A percentile compares a stretch with the other conserved stretches of the same genome.
phyloP scores from a whole-genome alignment of 176 grass and related monocot species.

The Raddia guianensis region DNA sequence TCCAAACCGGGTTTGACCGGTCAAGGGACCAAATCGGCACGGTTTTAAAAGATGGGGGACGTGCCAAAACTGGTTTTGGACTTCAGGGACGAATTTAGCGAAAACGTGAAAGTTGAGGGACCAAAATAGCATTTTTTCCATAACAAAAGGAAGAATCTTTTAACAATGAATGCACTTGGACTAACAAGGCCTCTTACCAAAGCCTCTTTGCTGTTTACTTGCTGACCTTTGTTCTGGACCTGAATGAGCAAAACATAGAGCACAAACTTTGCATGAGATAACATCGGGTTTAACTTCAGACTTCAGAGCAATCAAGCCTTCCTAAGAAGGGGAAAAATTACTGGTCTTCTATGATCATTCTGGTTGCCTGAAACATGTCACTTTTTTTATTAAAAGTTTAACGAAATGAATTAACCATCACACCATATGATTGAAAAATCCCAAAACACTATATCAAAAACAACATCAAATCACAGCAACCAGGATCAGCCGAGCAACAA shows the following conservation, averaged over 20 bases:
- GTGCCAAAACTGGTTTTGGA: too few species aligned
- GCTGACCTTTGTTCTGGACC: constrained; percentile 85
- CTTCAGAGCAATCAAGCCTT: not conserved
- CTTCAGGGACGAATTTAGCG: too few species aligned
- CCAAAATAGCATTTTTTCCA: too few species aligned
- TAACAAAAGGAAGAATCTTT: constrained; percentile 26
- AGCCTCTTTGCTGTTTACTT: constrained; percentile 64
- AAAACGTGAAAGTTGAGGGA: too few species aligned
- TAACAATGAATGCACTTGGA: not conserved
- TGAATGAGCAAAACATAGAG: constrained; percentile 39
- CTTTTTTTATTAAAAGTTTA: not conserved
- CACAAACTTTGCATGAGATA: not conserved
- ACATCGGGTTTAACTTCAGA: not conserved
- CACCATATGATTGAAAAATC: not conserved
- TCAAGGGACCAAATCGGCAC: too few species aligned
- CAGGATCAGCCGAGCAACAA: constrained; percentile 28
- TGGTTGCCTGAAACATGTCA: not conserved
- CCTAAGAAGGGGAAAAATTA: not conserved
- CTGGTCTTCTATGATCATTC: not conserved
- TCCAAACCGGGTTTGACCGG: too few species aligned
- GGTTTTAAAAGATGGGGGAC: too few species aligned
- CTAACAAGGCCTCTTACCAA: constrained; percentile 55
- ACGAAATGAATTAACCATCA: not conserved
- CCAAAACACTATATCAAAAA: not conserved
- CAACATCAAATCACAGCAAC: not conserved